These are phyloP conservation scores for Mucor mucedo DNA, from an alignment of 371 early-diverging fungal species.

Conservation along the genomic window DNA sequence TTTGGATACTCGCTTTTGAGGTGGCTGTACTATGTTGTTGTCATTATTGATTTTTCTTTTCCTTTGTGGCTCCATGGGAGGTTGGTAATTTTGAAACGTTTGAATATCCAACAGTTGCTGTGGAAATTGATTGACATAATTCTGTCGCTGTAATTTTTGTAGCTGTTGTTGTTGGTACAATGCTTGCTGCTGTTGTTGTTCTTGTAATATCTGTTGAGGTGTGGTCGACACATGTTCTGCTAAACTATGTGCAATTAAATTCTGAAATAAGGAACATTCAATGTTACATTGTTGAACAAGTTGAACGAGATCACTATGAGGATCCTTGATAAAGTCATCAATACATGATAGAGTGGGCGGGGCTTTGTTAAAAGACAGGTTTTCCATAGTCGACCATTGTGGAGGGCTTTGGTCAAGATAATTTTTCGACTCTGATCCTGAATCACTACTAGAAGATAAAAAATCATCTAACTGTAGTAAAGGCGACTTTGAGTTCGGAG, in stretches of 20 bases:
- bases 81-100: neutral
- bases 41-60: neutral
- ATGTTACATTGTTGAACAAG: slow-evolving; percentile 12
- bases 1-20: neutral
- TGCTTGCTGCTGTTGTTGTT: neutral
- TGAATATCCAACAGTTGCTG: neutral
- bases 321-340: slow-evolving; percentile 21
- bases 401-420: neutral
- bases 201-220: neutral
- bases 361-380: slow-evolving; percentile 1
- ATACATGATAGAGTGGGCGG: slow-evolving; percentile 20
- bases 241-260: slow-evolving; percentile 11
- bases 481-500: slow-evolving; percentile 12
- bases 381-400: slow-evolving; percentile 16
- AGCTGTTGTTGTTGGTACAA: neutral
- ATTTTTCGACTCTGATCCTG: neutral
- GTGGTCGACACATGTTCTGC: neutral
- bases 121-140: neutral
- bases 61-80: neutral
- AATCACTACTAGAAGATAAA: slow-evolving; percentile 2
- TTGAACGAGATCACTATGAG: slow-evolving; percentile 21
- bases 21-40: neutral
- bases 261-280: slow-evolving; percentile 13
- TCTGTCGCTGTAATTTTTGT: neutral
- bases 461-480: slow-evolving; percentile 8